phyloP scores from a whole-genome alignment of 2,329 filamentous ascomycete species.

The Penicillium sp. region DNA sequence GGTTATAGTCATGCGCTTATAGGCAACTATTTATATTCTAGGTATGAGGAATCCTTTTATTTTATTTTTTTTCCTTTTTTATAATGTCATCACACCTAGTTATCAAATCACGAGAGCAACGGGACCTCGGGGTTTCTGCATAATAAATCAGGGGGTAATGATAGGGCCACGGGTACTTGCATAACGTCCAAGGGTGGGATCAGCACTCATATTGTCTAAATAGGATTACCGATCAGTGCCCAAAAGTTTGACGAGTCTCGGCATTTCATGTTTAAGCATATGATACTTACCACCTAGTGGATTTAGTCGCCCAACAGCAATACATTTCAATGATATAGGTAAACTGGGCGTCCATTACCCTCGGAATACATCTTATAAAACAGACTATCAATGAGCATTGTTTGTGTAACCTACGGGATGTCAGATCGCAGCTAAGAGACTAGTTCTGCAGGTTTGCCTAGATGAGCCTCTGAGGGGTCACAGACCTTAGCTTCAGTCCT shows the following conservation, averaged over 20 bases:
- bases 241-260: background rate
- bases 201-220: background rate
- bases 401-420: background rate
- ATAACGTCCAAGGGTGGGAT: background rate
- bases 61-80: background rate
- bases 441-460: constrained; percentile 1
- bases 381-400: too few relatives aligned
- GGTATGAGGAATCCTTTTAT: too few relatives aligned
- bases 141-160: background rate
- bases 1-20: background rate
- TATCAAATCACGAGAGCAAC: background rate
- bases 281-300: background rate
- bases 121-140: background rate
- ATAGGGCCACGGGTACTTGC: background rate
- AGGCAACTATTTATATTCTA: too few relatives aligned
- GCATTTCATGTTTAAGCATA: background rate
- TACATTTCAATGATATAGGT: background rate
- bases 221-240: background rate
- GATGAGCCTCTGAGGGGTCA: background rate
- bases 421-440: background rate
- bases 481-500: background rate
- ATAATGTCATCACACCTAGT: background rate
- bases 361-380: background rate
- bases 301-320: too few relatives aligned
- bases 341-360: background rate